Evolutionary conservation across 352 stramenopile species (phyloP), one percentile per base, ranked within the genome.

Genomic region (Globisporangium camurandrum): DNA sequence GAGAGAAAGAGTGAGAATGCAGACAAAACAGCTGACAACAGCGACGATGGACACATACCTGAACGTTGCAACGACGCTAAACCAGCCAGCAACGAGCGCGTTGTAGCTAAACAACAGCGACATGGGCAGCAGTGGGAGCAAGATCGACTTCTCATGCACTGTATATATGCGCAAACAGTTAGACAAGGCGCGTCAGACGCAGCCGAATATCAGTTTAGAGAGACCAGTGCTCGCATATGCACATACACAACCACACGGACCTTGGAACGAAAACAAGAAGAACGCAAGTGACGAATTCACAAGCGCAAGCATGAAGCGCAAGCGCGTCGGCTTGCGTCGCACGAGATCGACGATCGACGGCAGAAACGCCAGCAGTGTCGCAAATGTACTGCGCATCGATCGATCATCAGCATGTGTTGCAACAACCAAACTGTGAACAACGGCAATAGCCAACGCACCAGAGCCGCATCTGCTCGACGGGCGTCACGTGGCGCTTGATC

Each of bases 211-310:
- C n/a, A n/a, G n/a, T n/a, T n/a, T n/a, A n/a, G n/a, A 36, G 30
- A 14, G 8, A 14, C 30, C 17, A 3, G 31, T 16, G 17, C 3
- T 34, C 30, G 9, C 30, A 14, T 12, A 34, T 34, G n/a, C n/a
- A 34, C 30, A 34, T 14, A 17, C 34, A 39, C 9, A 39, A 16
- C 3, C 36, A 19, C 17, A 24, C 36, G 36, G 4, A 41, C 36
- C 36, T 91, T 98, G 95, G 64, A 97, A 98, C n/a, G 88, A 97
- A 39, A 97, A 97, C 41, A 98, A 71, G 63, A 98, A 98, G 54
- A 98, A 98, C 36, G 87, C 83, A 8, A 98, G 65, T 8, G 91
- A 92, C 39, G 78, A 95, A 45, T 87, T 91, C 26, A 68, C 75
- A 23, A 93, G 67, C 8, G 86, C 86, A 31, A 94, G 69, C 17